These are phyloP conservation scores for Tillandsia leiboldiana DNA, from an alignment of 176 grass and related monocot species.

Conservation along the genomic window DNA sequence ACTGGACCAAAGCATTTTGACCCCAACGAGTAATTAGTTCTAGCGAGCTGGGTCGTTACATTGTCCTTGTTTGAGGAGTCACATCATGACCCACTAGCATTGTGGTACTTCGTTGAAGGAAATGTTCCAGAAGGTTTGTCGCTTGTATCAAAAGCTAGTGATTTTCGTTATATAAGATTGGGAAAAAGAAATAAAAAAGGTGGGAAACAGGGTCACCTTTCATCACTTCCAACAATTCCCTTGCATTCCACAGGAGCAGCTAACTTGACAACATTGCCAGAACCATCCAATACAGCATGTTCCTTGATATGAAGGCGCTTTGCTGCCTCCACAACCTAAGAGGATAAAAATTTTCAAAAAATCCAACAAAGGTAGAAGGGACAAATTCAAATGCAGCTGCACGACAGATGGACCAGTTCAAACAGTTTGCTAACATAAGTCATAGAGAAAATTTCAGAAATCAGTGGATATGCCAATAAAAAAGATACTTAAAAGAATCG, in stretches of 20 bases:
- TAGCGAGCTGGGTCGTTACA: too few species aligned
- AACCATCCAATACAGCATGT: constrained; percentile 88
- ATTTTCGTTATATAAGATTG: neutral
- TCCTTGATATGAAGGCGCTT: constrained; percentile 87
- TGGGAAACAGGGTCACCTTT: constrained; percentile 54
- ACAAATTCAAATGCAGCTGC: too few species aligned
- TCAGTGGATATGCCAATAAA: neutral
- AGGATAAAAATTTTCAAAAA: too few species aligned
- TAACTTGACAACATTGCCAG: constrained; percentile 79
- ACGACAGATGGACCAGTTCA: too few species aligned
- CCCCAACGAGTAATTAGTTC: neutral
- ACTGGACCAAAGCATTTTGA: too few species aligned
- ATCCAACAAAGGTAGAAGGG: too few species aligned
- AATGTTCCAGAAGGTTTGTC: neutral
- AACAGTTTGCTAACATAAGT: neutral
- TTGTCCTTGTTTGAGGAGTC: too few species aligned
- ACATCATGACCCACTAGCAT: too few species aligned
- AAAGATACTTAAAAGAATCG: neutral
- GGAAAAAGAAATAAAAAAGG: neutral
- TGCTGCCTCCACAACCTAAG: constrained; percentile 83
- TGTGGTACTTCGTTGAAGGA: too few species aligned
- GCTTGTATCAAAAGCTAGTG: neutral
- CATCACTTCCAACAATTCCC: constrained; percentile 95
- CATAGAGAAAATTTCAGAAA: neutral
- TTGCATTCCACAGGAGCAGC: constrained; percentile 97